Conservation (phyloP, 148 eudicot genomes). For the Diospyros kaki region DNA sequence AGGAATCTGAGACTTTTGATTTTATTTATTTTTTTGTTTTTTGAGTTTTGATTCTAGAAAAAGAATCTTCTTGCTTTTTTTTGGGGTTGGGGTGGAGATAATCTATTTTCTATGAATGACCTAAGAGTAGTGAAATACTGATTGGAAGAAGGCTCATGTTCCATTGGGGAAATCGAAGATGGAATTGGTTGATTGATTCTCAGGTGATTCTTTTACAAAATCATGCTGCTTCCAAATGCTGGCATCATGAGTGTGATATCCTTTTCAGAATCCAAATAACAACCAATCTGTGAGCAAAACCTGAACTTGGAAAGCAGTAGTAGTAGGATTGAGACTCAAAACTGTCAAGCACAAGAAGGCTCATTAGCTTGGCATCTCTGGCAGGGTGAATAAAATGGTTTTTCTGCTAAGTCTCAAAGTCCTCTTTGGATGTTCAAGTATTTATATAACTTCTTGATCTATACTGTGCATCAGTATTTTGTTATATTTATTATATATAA, state of each 20-base stretch:
- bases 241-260: neutral
- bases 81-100: neutral
- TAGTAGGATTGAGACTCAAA: neutral
- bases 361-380: neutral
- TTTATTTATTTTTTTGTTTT: neutral
- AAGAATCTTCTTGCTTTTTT: neutral
- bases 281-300: neutral
- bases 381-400: neutral
- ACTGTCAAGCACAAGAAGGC: neutral
- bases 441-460: neutral
- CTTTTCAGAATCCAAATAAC: neutral
- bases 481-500: neutral
- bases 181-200: neutral
- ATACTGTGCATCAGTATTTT: neutral
- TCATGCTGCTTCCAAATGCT: neutral
- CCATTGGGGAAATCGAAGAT: neutral
- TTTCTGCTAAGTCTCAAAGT: neutral
- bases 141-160: neutral
- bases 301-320: neutral
- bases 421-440: conserved; percentile 1
- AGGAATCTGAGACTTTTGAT: neutral
- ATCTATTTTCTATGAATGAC: neutral
- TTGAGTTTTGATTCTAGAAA: too few relatives aligned
- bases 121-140: neutral
- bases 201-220: neutral